These are phyloP conservation scores for Calonectria pteridis DNA, from an alignment of 2,329 filamentous ascomycete genomes.

Conservation along the genomic window DNA sequence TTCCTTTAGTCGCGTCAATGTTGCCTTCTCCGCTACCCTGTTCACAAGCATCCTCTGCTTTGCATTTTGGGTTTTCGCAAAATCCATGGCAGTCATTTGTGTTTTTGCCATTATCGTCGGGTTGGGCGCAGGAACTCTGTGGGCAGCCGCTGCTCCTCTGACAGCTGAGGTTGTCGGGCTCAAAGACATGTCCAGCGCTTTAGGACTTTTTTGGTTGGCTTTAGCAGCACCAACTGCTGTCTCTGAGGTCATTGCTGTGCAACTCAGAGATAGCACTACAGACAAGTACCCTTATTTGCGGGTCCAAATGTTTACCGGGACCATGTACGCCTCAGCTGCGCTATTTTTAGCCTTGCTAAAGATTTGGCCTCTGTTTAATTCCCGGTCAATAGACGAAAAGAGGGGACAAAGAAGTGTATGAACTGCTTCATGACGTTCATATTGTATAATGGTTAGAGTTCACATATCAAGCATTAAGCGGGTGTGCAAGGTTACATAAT, in stretches of 20 bases:
- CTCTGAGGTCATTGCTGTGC: constrained; percentile 18
- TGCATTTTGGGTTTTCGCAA: constrained; percentile 72
- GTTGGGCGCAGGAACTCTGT: constrained; percentile 55
- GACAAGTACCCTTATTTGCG: not conserved
- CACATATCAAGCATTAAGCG: not conserved
- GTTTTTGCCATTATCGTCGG: constrained; percentile 72
- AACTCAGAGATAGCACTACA: not conserved
- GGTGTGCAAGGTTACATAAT: not conserved
- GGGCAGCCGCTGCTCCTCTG: constrained; percentile 18
- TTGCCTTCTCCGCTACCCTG: constrained; percentile 64
- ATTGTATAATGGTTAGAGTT: not conserved
- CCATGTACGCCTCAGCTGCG: not conserved
- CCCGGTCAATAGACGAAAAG: not conserved
- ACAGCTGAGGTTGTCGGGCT: constrained; percentile 21
- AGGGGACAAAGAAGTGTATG: no score
- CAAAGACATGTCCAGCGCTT: constrained; percentile 3
- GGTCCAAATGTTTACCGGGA: constrained; percentile 5
- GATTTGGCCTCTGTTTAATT: not conserved
- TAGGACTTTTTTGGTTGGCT: constrained; percentile 15
- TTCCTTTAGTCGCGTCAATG: constrained; percentile 71
- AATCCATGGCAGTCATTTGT: constrained; percentile 67
- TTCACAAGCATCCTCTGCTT: constrained; percentile 62
- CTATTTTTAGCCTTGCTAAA: not conserved
- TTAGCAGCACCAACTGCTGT: constrained; percentile 17
- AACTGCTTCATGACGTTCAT: not conserved